Evolutionary conservation across 1,284 basidiomycete genomes (phyloP).

Genomic region (Trichosporon asahii): DNA sequence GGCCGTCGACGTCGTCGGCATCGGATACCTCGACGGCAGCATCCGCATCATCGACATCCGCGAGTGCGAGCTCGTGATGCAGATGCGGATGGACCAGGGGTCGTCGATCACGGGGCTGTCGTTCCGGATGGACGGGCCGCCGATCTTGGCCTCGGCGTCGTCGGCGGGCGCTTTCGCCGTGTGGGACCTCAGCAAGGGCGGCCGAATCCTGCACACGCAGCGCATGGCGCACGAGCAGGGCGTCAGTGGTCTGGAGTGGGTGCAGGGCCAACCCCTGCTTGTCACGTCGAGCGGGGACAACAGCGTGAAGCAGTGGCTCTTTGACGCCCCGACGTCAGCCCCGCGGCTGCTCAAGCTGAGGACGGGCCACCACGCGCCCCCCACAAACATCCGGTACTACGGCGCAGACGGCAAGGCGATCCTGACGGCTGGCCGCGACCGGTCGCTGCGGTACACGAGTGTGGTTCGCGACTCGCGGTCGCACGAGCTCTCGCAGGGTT

Average conservation of each 20-base stretch:
- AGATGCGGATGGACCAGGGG: slow-evolving; percentile 78
- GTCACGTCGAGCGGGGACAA: slow-evolving; percentile 88
- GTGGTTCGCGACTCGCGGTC: slow-evolving; percentile 90
- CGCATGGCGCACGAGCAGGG: slow-evolving; percentile 81
- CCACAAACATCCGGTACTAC: slow-evolving; percentile 89
- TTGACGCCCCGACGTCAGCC: slow-evolving; percentile 80
- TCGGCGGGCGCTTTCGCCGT: slow-evolving; percentile 81
- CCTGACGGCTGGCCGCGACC: slow-evolving; percentile 76
- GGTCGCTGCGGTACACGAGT: slow-evolving; percentile 81
- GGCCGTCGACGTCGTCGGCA: slow-evolving; percentile 89
- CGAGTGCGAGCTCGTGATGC: slow-evolving; percentile 80
- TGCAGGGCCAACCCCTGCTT: slow-evolving; percentile 82
- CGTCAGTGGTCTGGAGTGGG: slow-evolving; percentile 77
- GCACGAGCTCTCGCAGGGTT: slow-evolving; percentile 92
- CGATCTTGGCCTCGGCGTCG: slow-evolving; percentile 79
- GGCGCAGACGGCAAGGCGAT: slow-evolving; percentile 94
- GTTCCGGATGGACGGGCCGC: slow-evolving; percentile 85
- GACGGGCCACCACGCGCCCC: slow-evolving; percentile 86
- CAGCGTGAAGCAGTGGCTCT: slow-evolving; percentile 98
- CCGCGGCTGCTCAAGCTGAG: slow-evolving; percentile 87
- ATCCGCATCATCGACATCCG: slow-evolving; percentile 86
- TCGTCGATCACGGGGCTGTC: slow-evolving; percentile 65
- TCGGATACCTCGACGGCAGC: slow-evolving; percentile 84
- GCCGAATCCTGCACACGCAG: slow-evolving; percentile 74
- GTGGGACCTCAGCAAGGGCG: slow-evolving; percentile 83